Evolutionary conservation across 352 stramenopile species (phyloP).

Genomic region (Pythium monospermum): DNA sequence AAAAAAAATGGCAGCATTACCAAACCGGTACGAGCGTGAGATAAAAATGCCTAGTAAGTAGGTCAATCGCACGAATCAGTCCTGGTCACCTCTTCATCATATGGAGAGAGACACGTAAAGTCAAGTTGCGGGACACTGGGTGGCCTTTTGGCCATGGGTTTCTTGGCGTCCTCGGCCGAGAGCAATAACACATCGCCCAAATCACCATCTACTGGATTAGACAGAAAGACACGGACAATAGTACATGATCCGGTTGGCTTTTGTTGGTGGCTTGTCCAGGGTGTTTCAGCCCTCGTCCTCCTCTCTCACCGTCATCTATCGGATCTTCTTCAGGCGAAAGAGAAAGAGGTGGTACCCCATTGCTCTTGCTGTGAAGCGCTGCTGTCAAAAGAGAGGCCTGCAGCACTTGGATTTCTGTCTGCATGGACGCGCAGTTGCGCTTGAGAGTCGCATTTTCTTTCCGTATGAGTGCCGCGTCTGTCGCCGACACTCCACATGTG

Average conservation of each 20-base stretch:
- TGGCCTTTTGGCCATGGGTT: conserved; percentile 14
- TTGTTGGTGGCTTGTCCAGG: too few relatives aligned
- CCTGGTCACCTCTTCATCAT: conserved; percentile 48
- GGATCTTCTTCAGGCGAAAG: conserved; percentile 12
- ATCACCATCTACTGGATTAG: neutral
- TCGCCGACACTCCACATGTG: neutral
- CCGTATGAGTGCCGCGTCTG: conserved; percentile 41
- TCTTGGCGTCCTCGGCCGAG: conserved; percentile 3
- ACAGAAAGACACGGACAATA: neutral
- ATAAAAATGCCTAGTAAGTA: neutral
- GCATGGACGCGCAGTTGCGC: conserved; percentile 38
- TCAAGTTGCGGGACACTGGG: conserved; percentile 39
- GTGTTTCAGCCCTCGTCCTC: too few relatives aligned
- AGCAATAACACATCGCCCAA: conserved; percentile 12
- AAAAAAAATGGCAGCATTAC: neutral
- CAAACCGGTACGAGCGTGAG: neutral
- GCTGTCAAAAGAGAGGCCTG: conserved; percentile 28
- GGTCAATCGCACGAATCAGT: too few relatives aligned
- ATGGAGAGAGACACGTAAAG: conserved; percentile 42
- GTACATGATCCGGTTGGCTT: too few relatives aligned
- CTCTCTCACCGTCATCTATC: neutral
- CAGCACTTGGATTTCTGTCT: conserved; percentile 45
- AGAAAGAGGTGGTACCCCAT: neutral
- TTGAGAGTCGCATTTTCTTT: conserved; percentile 59
- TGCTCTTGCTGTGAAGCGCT: conserved; percentile 1